Evolutionary conservation across 1,284 basidiomycete genomes (phyloP).

Genomic region (Puccinia polysora): DNA sequence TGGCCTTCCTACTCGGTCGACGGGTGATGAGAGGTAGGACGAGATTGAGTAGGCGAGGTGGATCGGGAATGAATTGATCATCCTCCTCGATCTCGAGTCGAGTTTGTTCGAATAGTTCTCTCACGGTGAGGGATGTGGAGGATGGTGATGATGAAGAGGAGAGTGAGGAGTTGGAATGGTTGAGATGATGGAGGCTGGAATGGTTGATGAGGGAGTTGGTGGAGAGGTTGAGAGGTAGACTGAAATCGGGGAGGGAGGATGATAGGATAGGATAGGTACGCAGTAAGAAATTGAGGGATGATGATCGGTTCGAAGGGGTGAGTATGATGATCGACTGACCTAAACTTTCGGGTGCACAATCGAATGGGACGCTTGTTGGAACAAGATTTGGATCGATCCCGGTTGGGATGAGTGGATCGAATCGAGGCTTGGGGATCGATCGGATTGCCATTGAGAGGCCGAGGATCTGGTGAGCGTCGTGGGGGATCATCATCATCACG

Average conservation of each 20-base stretch:
- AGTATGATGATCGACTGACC: neutral
- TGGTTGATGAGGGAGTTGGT: conserved; percentile 9
- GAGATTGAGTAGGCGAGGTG: conserved; percentile 20
- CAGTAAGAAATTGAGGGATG: neutral
- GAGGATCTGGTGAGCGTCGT: too few species aligned
- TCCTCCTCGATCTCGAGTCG: conserved; percentile 28
- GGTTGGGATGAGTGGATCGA: too few species aligned
- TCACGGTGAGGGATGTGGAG: neutral
- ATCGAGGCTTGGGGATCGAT: too few species aligned
- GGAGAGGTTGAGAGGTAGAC: conserved; percentile 18
- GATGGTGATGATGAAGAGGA: neutral
- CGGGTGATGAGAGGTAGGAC: conserved; percentile 24
- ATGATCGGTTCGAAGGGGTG: neutral
- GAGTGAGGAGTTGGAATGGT: conserved; percentile 14
- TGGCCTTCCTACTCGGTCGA: neutral
- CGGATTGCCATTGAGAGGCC: too few species aligned
- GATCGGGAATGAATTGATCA: conserved; percentile 32
- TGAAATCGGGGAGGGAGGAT: neutral
- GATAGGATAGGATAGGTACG: neutral
- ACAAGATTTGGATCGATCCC: neutral
- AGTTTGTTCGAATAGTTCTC: conserved; percentile 5
- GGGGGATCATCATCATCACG: too few species aligned
- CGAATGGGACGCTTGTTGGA: conserved; percentile 3
- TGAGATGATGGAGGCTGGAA: neutral
- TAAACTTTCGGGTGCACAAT: neutral